These are phyloP conservation scores for Calonectria hongkongensis DNA, from an alignment of 2,329 filamentous ascomycete genomes.

Conservation along the genomic window DNA sequence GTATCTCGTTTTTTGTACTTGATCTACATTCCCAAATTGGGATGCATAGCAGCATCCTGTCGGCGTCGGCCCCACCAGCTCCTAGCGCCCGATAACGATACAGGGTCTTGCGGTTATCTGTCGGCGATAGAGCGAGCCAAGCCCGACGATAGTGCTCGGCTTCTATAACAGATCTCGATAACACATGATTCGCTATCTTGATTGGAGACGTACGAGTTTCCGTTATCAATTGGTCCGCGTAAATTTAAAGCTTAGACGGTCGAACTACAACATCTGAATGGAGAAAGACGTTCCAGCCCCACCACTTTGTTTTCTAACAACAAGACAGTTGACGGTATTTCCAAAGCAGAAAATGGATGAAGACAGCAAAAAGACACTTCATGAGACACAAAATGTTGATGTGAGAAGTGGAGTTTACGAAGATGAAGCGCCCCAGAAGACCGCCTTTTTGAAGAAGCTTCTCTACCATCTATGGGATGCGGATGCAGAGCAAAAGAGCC, in stretches of 20 bases:
- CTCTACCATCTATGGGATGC: slow-evolving; percentile 11
- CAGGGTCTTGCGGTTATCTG: not conserved
- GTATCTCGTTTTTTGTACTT: too few relatives aligned
- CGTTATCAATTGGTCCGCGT: not conserved
- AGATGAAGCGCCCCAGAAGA: not conserved
- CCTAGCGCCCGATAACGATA: slow-evolving; percentile 15
- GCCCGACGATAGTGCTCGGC: not conserved
- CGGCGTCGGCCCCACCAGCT: slow-evolving; percentile 4
- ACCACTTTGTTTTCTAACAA: not conserved
- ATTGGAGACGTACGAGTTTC: not conserved
- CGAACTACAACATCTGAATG: not conserved
- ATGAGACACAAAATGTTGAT: not conserved
- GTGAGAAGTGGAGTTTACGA: slow-evolving; percentile 4
- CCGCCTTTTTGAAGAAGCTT: not conserved
- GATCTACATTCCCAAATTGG: not conserved
- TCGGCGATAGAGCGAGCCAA: slow-evolving; percentile 1
- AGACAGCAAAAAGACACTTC: slow-evolving; percentile 8
- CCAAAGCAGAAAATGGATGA: not conserved
- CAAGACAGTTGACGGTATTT: not conserved
- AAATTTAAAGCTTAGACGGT: slow-evolving; percentile 12
- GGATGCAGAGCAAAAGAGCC: slow-evolving; percentile 5
- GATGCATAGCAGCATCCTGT: not conserved
- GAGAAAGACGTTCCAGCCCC: not conserved
- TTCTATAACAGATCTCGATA: not conserved
- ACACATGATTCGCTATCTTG: not conserved